Percentiles rank a stretch among this genome's conserved stretches.
Conservation (phyloP, 345 rosid species). For the Gossypium raimondii region DNA sequence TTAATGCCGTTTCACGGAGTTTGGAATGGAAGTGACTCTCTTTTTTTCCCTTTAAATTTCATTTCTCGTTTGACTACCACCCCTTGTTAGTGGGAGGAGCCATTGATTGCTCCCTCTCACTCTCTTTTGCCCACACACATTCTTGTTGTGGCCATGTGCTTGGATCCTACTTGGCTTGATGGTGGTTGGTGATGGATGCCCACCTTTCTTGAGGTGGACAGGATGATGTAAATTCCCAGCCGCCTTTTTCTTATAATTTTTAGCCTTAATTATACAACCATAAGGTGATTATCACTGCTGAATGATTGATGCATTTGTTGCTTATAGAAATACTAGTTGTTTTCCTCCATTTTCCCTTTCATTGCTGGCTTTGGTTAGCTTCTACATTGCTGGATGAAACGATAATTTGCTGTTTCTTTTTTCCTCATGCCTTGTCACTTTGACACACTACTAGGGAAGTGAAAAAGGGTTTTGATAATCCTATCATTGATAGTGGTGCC, state of each 20-base stretch:
- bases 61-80: slow-evolving; percentile 45
- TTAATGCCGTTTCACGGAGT: slow-evolving; percentile 22
- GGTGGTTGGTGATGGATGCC: slow-evolving; percentile 39
- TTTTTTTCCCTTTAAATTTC: slow-evolving; percentile 18
- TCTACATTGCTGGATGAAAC: neutral
- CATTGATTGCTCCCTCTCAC: slow-evolving; percentile 41
- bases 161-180: slow-evolving; percentile 32
- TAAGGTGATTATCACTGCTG: slow-evolving; percentile 19
- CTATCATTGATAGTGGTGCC: neutral
- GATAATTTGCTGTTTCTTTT: neutral
- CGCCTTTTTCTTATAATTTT: neutral
- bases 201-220: slow-evolving; percentile 28
- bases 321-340: neutral
- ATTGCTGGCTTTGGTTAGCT: neutral
- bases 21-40: slow-evolving; percentile 31
- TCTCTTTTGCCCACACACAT: slow-evolving; percentile 13
- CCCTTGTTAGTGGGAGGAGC: slow-evolving; percentile 41
- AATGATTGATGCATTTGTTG: neutral
- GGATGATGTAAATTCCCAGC: slow-evolving; percentile 8
- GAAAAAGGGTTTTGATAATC: neutral
- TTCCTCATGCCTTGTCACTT: neutral
- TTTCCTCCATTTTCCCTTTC: neutral
- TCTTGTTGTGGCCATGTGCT: slow-evolving; percentile 29
- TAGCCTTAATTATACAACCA: neutral
- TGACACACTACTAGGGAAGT: neutral